Evolutionary conservation across 441 rosid genomes (phyloP), one percentile per base, ranked within the genome.

Genomic region (Biscutella auriculata): DNA sequence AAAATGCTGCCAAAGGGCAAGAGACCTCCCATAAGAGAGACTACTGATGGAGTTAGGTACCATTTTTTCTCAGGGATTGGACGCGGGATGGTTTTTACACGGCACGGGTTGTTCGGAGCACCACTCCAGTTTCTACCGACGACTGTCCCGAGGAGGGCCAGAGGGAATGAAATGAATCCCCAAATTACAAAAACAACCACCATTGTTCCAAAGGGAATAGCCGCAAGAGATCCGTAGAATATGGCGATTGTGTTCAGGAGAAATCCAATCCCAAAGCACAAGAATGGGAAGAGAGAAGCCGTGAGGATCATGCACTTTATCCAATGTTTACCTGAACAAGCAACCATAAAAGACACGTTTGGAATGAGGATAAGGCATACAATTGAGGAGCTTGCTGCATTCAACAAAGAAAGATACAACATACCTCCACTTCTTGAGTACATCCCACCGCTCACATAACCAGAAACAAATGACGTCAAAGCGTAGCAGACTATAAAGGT

Each of bases 371-470:
- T n/a, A n/a, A n/a, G n/a, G n/a, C n/a, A n/a, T n/a, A n/a, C n/a
- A n/a, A n/a, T n/a, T n/a, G n/a, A n/a, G n/a, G n/a, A n/a, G n/a
- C n/a, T n/a, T n/a, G n/a, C n/a, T n/a, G n/a, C n/a, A n/a, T n/a
- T n/a, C n/a, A n/a, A n/a, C n/a, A n/a, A n/a, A n/a, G n/a, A n/a
- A n/a, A n/a, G n/a, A n/a, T n/a, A n/a, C n/a, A n/a, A n/a, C n/a
- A n/a, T n/a, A 95, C 99, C 98, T 10, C 99, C 98, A 65, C 88
- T 73, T 53, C 98, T 89, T 26, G 99, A 95, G 76, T 95, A 91
- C 97, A 95, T 88, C 44, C 99, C 99, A 59, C 98, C 98, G 13
- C 97, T 95, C 57, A 91, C 98, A 61, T 95, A 95, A 66, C 99
- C 99, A 73, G 99, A 78, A 62, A 95, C 67, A 65, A 95, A 95